phyloP scores from a whole-genome alignment of 202 grass and related monocot species.

The Panicum virgatum region DNA sequence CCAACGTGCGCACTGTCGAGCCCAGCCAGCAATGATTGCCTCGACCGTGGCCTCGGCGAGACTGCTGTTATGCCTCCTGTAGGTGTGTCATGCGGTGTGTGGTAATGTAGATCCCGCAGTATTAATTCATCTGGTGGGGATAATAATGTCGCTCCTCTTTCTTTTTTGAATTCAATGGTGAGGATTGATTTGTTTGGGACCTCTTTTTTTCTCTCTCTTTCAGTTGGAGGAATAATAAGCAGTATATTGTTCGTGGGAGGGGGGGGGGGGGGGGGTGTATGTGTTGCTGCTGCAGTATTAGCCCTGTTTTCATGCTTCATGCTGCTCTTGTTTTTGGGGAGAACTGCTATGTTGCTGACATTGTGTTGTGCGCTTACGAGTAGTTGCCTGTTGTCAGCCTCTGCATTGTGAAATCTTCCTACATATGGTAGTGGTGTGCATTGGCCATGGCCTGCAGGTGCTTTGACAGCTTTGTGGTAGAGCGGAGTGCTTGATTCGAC shows the following conservation, averaged over 20 bases:
- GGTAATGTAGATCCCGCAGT: constrained; percentile 55
- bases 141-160: constrained; percentile 50
- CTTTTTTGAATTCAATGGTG: constrained; percentile 40
- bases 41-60: constrained; percentile 30
- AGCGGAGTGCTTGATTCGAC: no score
- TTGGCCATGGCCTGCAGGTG: not conserved
- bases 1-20: constrained; percentile 72
- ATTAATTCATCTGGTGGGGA: constrained; percentile 65
- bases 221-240: constrained; percentile 59
- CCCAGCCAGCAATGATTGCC: constrained; percentile 73
- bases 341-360: not conserved
- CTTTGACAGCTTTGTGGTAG: not conserved
- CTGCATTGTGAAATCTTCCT: not conserved
- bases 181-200: constrained; percentile 59
- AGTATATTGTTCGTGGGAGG: constrained; percentile 63
- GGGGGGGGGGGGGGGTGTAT: constrained; percentile 67
- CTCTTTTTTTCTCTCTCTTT: constrained; percentile 21
- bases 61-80: constrained; percentile 53
- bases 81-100: constrained; percentile 50
- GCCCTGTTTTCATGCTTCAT: not conserved
- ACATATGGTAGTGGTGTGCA: not conserved
- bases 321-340: not conserved
- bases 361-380: not conserved
- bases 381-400: not conserved
- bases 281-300: not conserved